Evolutionary conservation across 1,284 basidiomycete species (phyloP).

Genomic region (Cutaneotrichosporon cyanovorans): DNA sequence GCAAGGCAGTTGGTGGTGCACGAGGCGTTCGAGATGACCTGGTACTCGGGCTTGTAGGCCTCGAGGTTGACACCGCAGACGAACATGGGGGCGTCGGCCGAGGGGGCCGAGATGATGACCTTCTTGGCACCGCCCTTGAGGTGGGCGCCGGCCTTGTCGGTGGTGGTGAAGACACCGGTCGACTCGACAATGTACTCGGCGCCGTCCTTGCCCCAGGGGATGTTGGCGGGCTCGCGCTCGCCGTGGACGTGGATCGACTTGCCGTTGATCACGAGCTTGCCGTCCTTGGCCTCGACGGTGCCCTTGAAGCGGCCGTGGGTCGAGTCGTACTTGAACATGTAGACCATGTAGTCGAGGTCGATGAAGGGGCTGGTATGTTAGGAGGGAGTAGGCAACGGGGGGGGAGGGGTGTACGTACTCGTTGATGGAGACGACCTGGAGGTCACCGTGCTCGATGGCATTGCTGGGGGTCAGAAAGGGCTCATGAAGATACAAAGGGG

Average conservation of each 20-base stretch:
- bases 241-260: conserved; percentile 70
- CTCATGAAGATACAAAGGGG: background rate
- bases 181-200: conserved; percentile 96
- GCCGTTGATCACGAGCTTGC: conserved; percentile 83
- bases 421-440: conserved; percentile 81
- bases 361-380: conserved; percentile 77
- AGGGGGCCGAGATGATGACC: conserved; percentile 99
- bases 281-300: conserved; percentile 70
- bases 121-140: conserved; percentile 99
- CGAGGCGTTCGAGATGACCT: conserved; percentile 95
- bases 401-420: conserved; percentile 55
- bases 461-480: conserved; percentile 54
- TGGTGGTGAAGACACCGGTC: conserved; percentile 99
- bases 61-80: conserved; percentile 96
- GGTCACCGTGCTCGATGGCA: conserved; percentile 67
- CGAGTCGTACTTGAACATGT: conserved; percentile 99
- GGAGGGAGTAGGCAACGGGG: background rate
- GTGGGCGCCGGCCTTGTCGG: conserved; percentile 78
- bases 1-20: conserved; percentile 99
- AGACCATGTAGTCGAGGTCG: conserved; percentile 93
- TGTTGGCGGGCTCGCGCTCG: conserved; percentile 81
- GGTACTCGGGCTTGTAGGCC: conserved; percentile 81
- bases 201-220: conserved; percentile 72
- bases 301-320: conserved; percentile 96
- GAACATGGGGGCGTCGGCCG: conserved; percentile 97